phyloP scores from a whole-genome alignment of 176 grass and related monocot species.

The Oryza brachyantha region DNA sequence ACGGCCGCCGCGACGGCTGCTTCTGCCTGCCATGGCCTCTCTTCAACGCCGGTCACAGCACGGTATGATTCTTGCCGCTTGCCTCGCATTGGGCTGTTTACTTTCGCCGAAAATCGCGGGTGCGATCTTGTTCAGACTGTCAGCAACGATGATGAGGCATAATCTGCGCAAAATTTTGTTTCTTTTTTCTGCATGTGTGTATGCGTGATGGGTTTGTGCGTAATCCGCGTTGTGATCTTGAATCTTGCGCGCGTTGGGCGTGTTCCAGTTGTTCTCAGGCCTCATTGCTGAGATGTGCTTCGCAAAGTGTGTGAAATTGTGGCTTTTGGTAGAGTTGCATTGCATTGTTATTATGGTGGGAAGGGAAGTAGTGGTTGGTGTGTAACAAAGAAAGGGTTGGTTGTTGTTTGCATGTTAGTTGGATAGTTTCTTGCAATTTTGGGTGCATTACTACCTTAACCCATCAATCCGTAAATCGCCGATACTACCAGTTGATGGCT shows the following conservation, averaged over 20 bases:
- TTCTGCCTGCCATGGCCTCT: constrained; percentile 50
- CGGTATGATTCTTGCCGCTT: constrained; percentile 28
- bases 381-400: background rate
- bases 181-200: background rate
- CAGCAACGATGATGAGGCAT: background rate
- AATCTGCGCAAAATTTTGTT: background rate
- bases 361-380: background rate
- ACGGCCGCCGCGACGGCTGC: constrained; percentile 25
- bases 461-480: background rate
- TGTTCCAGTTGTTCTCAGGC: background rate
- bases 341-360: background rate
- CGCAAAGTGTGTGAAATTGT: background rate
- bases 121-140: background rate
- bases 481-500: background rate
- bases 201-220: background rate
- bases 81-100: background rate
- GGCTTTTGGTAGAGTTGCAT: background rate
- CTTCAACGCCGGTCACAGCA: background rate
- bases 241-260: background rate
- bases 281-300: background rate
- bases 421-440: no score
- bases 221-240: background rate
- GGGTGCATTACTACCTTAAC: background rate
- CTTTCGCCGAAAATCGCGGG: background rate
- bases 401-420: background rate